Conservation (phyloP, 2,329 filamentous ascomycete species). For the Conoideocrella luteorostrata region DNA sequence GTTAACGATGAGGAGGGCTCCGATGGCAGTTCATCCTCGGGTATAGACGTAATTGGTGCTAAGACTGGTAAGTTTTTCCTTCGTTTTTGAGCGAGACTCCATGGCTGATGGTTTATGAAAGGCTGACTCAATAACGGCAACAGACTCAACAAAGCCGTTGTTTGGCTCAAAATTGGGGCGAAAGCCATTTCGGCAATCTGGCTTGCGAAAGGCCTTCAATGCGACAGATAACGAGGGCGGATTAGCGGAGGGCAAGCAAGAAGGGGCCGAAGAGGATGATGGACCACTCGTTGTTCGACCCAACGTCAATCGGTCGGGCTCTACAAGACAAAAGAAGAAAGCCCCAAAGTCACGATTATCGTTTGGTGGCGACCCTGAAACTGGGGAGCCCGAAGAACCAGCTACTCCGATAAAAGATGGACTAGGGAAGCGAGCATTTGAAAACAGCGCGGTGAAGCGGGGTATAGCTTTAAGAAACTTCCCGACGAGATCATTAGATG, state of each 20-base stretch:
- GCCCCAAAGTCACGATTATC: conserved; percentile 55
- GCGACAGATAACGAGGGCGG: conserved; percentile 31
- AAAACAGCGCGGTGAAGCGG: conserved; percentile 59
- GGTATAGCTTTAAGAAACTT: conserved; percentile 41
- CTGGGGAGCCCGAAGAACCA: conserved; percentile 41
- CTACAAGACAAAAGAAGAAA: conserved; percentile 62
- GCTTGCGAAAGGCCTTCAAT: conserved; percentile 50
- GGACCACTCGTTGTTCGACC: conserved; percentile 46
- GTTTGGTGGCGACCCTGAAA: conserved; percentile 57
- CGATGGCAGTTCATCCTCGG: conserved; percentile 10
- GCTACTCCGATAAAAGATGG: conserved; percentile 61
- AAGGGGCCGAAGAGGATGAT: conserved; percentile 37
- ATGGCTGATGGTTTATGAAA: conserved; percentile 27
- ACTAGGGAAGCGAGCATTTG: conserved; percentile 56
- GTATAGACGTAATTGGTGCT: conserved; percentile 17
- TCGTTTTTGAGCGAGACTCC: conserved; percentile 13
- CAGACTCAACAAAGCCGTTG: conserved; percentile 29
- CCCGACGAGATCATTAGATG: conserved; percentile 43
- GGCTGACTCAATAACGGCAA: conserved; percentile 23
- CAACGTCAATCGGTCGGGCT: conserved; percentile 37
- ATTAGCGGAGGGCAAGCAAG: conserved; percentile 16
- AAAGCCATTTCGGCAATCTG: conserved; percentile 52
- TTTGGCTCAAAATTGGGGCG: conserved; percentile 39
- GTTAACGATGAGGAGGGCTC: conserved; percentile 59
- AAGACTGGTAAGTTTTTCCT: conserved; percentile 31